These are phyloP conservation scores for Acacia melanoxylon DNA, from an alignment of 306 rosid genomes.

Conservation along the genomic window DNA sequence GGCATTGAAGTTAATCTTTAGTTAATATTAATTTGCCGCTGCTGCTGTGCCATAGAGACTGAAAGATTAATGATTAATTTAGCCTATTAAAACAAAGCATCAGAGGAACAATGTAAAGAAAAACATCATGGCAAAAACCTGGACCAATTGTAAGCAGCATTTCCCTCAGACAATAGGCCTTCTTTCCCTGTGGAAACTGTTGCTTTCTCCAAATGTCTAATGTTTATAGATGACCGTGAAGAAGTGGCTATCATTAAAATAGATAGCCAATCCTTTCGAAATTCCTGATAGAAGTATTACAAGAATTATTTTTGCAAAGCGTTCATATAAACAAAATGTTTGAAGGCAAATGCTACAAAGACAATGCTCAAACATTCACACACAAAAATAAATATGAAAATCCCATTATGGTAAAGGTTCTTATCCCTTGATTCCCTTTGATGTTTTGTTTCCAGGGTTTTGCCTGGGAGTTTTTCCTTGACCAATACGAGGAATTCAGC, in stretches of 20 bases:
- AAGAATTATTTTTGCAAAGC: background rate
- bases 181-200: conserved; percentile 98
- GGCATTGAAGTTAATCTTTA: background rate
- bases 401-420: background rate
- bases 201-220: conserved; percentile 98
- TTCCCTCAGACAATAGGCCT: conserved; percentile 92
- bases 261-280: conserved; percentile 90
- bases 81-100: conserved; percentile 17
- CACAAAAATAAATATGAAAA: background rate
- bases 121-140: conserved; percentile 56
- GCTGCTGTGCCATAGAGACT: background rate
- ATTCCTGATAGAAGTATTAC: conserved; percentile 57
- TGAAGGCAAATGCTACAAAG: background rate
- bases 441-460: background rate
- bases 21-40: background rate
- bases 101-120: conserved; percentile 6
- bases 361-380: background rate
- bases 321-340: conserved; percentile 8
- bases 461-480: background rate
- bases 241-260: conserved; percentile 91
- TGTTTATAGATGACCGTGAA: conserved; percentile 91
- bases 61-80: conserved; percentile 10
- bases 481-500: background rate
- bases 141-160: conserved; percentile 97
- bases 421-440: background rate